A percentile compares a stretch with the other conserved stretches of the same genome.
phyloP scores from a whole-genome alignment of 1,139 yeast genomes.

The Suhomyces atakaporum region DNA sequence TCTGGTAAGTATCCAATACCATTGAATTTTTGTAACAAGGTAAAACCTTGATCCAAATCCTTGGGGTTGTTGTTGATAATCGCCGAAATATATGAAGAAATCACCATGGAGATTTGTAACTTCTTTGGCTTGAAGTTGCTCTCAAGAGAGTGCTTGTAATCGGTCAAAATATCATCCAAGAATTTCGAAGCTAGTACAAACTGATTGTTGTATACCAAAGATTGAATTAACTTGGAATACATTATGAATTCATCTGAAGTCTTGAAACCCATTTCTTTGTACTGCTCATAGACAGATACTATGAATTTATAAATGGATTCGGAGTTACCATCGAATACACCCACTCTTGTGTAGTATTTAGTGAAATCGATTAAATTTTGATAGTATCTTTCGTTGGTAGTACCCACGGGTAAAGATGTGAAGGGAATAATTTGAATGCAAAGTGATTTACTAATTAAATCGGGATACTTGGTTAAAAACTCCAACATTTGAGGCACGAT shows the following conservation, averaged over 20 bases:
- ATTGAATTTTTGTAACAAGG: slow-evolving; percentile 34
- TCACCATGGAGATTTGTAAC: slow-evolving; percentile 28
- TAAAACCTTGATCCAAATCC: slow-evolving; percentile 27
- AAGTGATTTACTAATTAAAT: slow-evolving; percentile 26
- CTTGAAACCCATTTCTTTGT: slow-evolving; percentile 17
- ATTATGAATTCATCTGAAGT: slow-evolving; percentile 43
- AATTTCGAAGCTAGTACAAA: slow-evolving; percentile 53
- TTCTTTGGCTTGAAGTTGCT: slow-evolving; percentile 22
- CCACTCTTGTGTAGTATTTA: slow-evolving; percentile 22
- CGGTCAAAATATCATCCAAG: slow-evolving; percentile 47
- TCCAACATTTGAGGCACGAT: slow-evolving; percentile 32
- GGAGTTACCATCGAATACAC: slow-evolving; percentile 17
- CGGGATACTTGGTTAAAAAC: slow-evolving; percentile 31
- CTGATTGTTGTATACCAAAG: slow-evolving; percentile 53
- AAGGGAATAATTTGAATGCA: slow-evolving; percentile 21
- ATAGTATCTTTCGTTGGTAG: slow-evolving; percentile 6
- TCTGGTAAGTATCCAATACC: slow-evolving; percentile 42
- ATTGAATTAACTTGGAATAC: slow-evolving; percentile 52
- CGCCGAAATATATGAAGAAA: slow-evolving; percentile 35
- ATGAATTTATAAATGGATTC: slow-evolving; percentile 31
- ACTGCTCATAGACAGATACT: slow-evolving; percentile 28
- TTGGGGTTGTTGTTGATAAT: slow-evolving; percentile 21
- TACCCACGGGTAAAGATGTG: slow-evolving; percentile 1
- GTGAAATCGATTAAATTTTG: slow-evolving; percentile 26
- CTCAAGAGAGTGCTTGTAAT: slow-evolving; percentile 27